Percentiles rank a stretch among this genome's conserved stretches.
Evolutionary conservation across 306 rosid species (phyloP).

Genomic region (Sesbania bispinosa): DNA sequence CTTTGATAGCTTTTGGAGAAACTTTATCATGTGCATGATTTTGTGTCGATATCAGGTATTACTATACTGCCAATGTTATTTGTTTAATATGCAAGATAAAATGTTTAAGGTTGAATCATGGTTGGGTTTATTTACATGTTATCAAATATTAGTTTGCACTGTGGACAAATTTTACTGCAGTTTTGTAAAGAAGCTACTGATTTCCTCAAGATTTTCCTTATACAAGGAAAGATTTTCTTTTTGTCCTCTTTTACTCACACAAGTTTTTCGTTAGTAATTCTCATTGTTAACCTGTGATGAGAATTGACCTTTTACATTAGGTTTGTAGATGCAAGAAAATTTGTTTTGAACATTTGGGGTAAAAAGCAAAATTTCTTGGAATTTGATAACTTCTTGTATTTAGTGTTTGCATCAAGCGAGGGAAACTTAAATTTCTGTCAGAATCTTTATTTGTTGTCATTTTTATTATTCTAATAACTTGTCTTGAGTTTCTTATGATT

Average conservation of each 20-base stretch:
- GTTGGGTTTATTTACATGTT: not conserved
- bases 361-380: constrained; percentile 13
- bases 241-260: not conserved
- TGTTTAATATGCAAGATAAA: not conserved
- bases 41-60: constrained; percentile 13
- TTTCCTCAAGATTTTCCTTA: constrained; percentile 3
- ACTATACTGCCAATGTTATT: not conserved
- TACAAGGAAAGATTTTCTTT: not conserved
- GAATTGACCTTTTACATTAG: constrained; percentile 22
- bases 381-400: not conserved
- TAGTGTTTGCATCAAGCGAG: constrained; percentile 12
- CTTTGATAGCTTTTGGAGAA: constrained; percentile 1
- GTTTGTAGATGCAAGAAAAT: constrained; percentile 13
- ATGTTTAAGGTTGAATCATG: not conserved
- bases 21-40: constrained; percentile 11
- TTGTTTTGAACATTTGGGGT: not conserved
- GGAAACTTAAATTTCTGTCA: not conserved
- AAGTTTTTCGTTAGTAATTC: not conserved
- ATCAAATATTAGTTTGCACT: constrained; percentile 15
- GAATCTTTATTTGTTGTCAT: not conserved
- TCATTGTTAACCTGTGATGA: not conserved
- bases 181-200: not conserved
- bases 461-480: not conserved
- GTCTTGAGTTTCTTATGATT: not conserved
- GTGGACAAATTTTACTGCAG: constrained; percentile 5